A percentile compares a stretch with the other conserved stretches of the same genome.
Evolutionary conservation across 352 stramenopile genomes (phyloP).

Genomic region (Globisporangium perplexum): DNA sequence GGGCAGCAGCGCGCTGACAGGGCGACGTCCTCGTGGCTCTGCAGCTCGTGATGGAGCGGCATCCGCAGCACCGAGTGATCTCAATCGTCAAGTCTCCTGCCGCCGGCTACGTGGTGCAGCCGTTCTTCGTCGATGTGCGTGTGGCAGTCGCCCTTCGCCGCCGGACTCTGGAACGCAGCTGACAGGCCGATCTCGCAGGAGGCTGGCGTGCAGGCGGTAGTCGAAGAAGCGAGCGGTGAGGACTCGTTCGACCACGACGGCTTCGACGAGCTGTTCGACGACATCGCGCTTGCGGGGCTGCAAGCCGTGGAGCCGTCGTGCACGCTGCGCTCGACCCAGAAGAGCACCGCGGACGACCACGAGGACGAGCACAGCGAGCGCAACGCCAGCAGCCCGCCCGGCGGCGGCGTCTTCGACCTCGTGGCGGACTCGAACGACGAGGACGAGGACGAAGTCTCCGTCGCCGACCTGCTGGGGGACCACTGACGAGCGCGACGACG

Average conservation of each 20-base stretch:
- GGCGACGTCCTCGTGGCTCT: neutral
- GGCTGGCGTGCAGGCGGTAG: slow-evolving; percentile 28
- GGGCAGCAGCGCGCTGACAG: slow-evolving; percentile 6
- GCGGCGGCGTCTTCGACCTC: slow-evolving; percentile 35
- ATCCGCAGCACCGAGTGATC: slow-evolving; percentile 39
- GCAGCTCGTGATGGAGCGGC: slow-evolving; percentile 63
- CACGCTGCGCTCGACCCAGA: slow-evolving; percentile 57
- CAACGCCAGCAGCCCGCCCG: slow-evolving; percentile 1
- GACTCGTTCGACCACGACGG: slow-evolving; percentile 12
- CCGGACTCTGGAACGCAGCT: neutral
- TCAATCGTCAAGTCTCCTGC: slow-evolving; percentile 60
- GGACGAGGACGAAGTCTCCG: slow-evolving; percentile 22
- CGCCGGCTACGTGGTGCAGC: slow-evolving; percentile 50
- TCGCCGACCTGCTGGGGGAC: slow-evolving; percentile 11
- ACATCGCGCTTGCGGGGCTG: slow-evolving; percentile 35
- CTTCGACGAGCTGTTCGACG: slow-evolving; percentile 49
- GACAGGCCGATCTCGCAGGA: slow-evolving; percentile 15
- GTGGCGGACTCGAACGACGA: slow-evolving; percentile 57
- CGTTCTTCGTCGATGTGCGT: slow-evolving; percentile 52
- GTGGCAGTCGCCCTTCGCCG: neutral
- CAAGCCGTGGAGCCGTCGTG: slow-evolving; percentile 32
- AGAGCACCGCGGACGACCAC: slow-evolving; percentile 26
- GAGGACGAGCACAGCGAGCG: slow-evolving; percentile 8
- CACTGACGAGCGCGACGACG: neutral
- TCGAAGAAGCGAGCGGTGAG: slow-evolving; percentile 15